phyloP scores from a whole-genome alignment of 768 basidiomycete species.

The Phlegmacium glaucopus region DNA sequence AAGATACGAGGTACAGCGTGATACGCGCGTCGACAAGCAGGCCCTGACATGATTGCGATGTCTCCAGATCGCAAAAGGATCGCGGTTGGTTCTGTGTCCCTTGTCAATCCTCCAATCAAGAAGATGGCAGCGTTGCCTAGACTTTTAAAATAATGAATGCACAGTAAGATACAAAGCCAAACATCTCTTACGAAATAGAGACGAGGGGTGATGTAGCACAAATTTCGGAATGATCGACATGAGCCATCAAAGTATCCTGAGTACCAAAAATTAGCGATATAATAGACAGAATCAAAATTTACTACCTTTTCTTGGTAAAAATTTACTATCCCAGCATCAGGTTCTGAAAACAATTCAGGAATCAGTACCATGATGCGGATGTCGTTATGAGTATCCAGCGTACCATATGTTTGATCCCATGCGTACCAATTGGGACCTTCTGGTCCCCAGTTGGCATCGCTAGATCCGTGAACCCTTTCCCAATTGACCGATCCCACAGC shows the following conservation, averaged over 20 bases:
- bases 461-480: slow-evolving; percentile 53
- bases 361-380: not conserved
- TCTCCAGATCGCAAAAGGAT: slow-evolving; percentile 91
- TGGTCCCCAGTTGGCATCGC: slow-evolving; percentile 47
- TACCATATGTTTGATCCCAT: slow-evolving; percentile 83
- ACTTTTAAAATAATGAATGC: slow-evolving; percentile 34
- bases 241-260: slow-evolving; percentile 91
- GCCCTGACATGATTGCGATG: slow-evolving; percentile 90
- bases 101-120: slow-evolving; percentile 80
- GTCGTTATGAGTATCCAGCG: not conserved
- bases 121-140: slow-evolving; percentile 89
- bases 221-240: slow-evolving; percentile 96
- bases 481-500: slow-evolving; percentile 69
- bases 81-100: slow-evolving; percentile 72
- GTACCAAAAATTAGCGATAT: slow-evolving; percentile 1
- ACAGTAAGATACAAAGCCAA: not conserved
- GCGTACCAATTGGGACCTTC: slow-evolving; percentile 59
- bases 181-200: slow-evolving; percentile 76
- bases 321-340: slow-evolving; percentile 96
- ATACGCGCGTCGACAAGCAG: slow-evolving; percentile 79
- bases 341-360: slow-evolving; percentile 46
- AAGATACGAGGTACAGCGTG: slow-evolving; percentile 93
- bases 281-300: not conserved
- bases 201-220: slow-evolving; percentile 91
- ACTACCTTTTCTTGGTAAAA: slow-evolving; percentile 80